Conservation (phyloP, 208 protist species). For the Acanthamoeba castellanii region DNA sequence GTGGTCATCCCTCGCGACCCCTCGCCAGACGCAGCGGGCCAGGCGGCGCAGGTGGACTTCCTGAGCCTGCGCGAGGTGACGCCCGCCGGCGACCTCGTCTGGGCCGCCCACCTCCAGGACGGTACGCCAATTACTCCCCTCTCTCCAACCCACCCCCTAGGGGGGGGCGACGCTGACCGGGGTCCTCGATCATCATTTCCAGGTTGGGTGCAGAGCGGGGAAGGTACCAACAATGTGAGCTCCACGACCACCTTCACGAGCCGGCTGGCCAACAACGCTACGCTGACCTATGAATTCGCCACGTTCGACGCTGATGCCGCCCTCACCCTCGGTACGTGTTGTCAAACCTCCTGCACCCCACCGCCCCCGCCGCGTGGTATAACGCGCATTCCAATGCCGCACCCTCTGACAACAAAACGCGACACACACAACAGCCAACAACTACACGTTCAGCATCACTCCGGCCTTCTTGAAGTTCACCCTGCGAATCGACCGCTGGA, state of each 20-base stretch:
- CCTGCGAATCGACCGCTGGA: background rate
- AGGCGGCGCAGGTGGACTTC: background rate
- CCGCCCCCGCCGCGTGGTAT: too few relatives aligned
- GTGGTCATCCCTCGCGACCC: background rate
- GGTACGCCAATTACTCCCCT: background rate
- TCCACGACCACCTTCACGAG: background rate
- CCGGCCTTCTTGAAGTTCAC: conserved; percentile 11
- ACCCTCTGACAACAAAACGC: background rate
- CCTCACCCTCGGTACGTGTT: background rate
- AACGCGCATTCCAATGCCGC: too few relatives aligned
- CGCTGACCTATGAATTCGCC: background rate
- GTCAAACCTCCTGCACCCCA: too few relatives aligned
- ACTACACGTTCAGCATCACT: background rate
- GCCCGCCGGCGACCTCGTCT: background rate
- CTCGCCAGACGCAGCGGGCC: background rate
- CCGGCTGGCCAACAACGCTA: background rate
- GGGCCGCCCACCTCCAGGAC: background rate
- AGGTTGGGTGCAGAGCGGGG: background rate
- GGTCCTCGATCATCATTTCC: background rate
- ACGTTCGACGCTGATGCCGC: background rate
- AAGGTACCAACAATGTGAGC: background rate
- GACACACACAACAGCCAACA: background rate
- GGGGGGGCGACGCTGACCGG: too few relatives aligned
- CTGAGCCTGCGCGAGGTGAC: background rate
- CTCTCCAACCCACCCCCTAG: too few relatives aligned